A percentile compares a stretch with the other conserved stretches of the same genome.
Evolutionary conservation across 2,329 filamentous ascomycete genomes (phyloP).

Genomic region (Epichloe brachyelytri): DNA sequence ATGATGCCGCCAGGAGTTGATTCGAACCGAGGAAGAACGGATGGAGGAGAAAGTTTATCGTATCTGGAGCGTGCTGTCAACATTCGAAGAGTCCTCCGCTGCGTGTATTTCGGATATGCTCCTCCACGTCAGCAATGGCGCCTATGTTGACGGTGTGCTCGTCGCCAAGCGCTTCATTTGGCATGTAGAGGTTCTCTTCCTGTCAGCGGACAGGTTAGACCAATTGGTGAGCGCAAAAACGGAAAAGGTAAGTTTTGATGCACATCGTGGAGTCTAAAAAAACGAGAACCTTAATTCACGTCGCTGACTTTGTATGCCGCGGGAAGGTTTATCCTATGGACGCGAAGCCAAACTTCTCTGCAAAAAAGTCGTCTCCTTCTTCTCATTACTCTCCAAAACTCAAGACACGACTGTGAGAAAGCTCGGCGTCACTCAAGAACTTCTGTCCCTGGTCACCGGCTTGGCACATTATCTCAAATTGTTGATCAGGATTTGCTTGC

Average conservation of each 20-base stretch:
- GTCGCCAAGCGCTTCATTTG: conserved; percentile 93
- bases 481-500: conserved; percentile 89
- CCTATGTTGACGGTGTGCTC: conserved; percentile 87
- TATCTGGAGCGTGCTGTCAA: conserved; percentile 95
- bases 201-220: conserved; percentile 76
- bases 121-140: conserved; percentile 93
- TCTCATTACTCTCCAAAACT: conserved; percentile 84
- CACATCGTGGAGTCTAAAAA: neutral
- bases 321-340: conserved; percentile 68
- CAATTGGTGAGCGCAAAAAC: conserved; percentile 52
- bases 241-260: conserved; percentile 53
- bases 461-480: conserved; percentile 96
- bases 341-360: conserved; percentile 98
- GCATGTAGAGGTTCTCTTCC: conserved; percentile 88
- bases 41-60: conserved; percentile 97
- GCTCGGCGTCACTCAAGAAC: conserved; percentile 89
- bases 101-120: conserved; percentile 99
- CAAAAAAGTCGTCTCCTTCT: conserved; percentile 98
- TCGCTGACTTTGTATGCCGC: neutral
- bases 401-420: conserved; percentile 84
- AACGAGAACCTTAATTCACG: neutral
- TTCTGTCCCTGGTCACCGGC: conserved; percentile 93
- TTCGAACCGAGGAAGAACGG: conserved; percentile 76
- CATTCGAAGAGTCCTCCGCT: conserved; percentile 93
- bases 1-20: conserved; percentile 56